Percentiles rank a stretch among this genome's conserved stretches.
These are phyloP conservation scores for Pseudozyma tsukubaensis DNA, from an alignment of 1,284 basidiomycete genomes.

Conservation along the genomic window DNA sequence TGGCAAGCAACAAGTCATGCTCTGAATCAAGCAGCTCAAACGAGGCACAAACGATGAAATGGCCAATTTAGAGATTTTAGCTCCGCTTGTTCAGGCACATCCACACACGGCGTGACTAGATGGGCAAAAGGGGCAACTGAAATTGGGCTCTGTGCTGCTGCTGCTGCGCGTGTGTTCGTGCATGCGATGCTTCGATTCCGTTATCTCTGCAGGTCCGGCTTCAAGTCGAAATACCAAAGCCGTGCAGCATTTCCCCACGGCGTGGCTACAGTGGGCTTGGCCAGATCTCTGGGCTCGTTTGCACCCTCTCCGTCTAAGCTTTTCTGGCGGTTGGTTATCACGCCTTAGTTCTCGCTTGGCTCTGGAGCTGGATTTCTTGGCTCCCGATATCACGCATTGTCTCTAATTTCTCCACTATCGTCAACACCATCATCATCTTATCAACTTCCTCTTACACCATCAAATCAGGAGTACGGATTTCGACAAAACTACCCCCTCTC, in stretches of 20 bases:
- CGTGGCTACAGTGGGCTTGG: too few species aligned
- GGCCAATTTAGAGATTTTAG: too few species aligned
- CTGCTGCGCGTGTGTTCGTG: too few species aligned
- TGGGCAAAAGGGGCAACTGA: too few species aligned
- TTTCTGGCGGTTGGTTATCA: too few species aligned
- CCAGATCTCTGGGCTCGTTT: not conserved
- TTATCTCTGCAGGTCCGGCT: constrained; percentile 29
- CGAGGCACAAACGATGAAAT: too few species aligned
- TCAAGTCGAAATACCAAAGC: not conserved
- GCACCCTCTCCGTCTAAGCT: too few species aligned
- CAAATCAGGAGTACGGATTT: not conserved
- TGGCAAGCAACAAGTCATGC: too few species aligned
- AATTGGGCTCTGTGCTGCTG: too few species aligned
- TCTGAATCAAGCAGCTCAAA: too few species aligned
- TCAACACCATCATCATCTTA: not conserved
- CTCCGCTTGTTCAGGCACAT: too few species aligned
- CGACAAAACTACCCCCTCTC: not conserved
- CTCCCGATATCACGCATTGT: not conserved
- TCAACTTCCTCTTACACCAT: not conserved
- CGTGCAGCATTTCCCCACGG: constrained; percentile 9
- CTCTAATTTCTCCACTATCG: not conserved
- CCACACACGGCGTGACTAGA: too few species aligned
- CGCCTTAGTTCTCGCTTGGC: not conserved
- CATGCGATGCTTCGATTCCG: constrained; percentile 3
- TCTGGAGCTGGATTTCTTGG: not conserved